Evolutionary conservation across 805 yeast species (phyloP), one percentile per base, ranked within the genome.

Genomic region (Cyberlindnera bimundalis): DNA sequence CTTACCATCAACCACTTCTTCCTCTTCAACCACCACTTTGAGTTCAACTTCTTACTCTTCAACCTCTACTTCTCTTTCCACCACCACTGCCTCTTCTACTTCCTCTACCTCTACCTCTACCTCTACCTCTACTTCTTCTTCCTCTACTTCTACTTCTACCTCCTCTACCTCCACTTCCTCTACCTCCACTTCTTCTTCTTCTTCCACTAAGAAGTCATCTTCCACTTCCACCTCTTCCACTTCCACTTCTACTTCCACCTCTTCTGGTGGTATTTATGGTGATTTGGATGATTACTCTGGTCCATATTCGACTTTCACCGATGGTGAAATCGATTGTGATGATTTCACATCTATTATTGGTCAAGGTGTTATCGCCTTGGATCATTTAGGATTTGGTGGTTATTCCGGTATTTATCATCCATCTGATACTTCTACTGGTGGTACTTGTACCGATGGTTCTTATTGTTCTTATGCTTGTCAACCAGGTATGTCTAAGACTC

Each of bases 391-490:
- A 29, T 77, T 79, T 50, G 95, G 93, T 50, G 96, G 96, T 55
- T 84, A 79, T 78, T 74, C 95, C 39, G 88, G 91, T 56, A 73
- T 87, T 59, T 50, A 61, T 29, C 69, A 74, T 59, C 63, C 67
- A 41, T 73, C 76, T 49, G 69, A 74, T 50, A 79, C 87, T 49
- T 76, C 87, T 47, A 73, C 84, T 37, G 74, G 75, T 41, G 64
- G 70, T 35, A 58, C 75, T 34, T 91, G 99, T 74, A 64, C 70
- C 48, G 96, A 90, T 54, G 98, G 97, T 44, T 78, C 78, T 58
- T 88, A 86, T 80, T 91, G 99, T 71, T 91, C 97, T 43, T 91
- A 91, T 68, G 95, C 97, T 45, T 91, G 98, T 74, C 95, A 88
- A 71, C 79, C 96, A 32, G 98, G 98, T 76, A 86, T 87, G 96